These are phyloP conservation scores for Hypoxylon rickii DNA, from an alignment of 495 filamentous ascomycete species.

Conservation along the genomic window DNA sequence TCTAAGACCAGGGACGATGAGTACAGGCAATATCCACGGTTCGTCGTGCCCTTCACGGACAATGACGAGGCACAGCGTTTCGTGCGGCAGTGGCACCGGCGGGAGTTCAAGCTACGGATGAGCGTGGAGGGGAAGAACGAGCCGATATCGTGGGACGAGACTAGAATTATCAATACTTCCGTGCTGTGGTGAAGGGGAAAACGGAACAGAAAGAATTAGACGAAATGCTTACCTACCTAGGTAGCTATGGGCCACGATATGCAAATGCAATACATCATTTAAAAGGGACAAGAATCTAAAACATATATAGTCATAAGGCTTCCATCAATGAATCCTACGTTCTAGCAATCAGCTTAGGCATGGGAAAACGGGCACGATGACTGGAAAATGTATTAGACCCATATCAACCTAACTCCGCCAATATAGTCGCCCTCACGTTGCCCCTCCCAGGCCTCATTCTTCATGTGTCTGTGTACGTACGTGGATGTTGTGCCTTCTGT, in stretches of 20 bases:
- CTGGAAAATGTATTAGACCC: constrained; percentile 42
- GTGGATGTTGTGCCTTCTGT: constrained; percentile 8
- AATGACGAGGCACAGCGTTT: constrained; percentile 59
- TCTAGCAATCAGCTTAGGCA: no score
- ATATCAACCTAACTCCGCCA: constrained; percentile 45
- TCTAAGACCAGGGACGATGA: constrained; percentile 1
- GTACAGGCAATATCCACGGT: constrained; percentile 41
- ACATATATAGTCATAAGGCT: no score
- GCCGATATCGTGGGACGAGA: constrained; percentile 26
- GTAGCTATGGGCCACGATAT: no score
- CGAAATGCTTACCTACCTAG: no score
- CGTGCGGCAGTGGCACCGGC: constrained; percentile 59
- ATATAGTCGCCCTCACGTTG: constrained; percentile 35
- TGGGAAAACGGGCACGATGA: constrained; percentile 5
- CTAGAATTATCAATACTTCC: constrained; percentile 47
- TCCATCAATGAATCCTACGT: no score
- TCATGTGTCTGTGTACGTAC: constrained; percentile 14
- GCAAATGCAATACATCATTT: no score
- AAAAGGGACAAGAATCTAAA: no score
- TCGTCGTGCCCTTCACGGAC: constrained; percentile 55
- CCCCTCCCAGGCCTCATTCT: constrained; percentile 29
- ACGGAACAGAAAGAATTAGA: no score
- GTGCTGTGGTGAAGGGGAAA: constrained; percentile 51
- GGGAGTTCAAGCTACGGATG: constrained; percentile 42
- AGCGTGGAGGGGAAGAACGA: constrained; percentile 18